phyloP scores from a whole-genome alignment of 108 stramenopile genomes.

The Cyclotella kingstonii region DNA sequence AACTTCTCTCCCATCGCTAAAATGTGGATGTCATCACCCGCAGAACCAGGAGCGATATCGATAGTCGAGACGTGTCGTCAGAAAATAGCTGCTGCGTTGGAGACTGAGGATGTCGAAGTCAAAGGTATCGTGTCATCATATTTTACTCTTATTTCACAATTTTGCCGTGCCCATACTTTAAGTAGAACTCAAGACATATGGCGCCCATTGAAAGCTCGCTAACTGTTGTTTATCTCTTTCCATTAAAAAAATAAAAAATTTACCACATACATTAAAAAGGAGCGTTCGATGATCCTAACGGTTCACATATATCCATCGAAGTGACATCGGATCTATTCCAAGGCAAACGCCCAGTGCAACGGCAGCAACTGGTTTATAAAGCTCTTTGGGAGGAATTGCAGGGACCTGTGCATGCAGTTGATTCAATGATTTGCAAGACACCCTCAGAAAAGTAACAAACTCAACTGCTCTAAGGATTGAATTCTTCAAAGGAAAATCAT shows the following conservation, averaged over 20 bases:
- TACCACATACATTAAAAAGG: conserved; percentile 13
- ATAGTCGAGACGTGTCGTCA: conserved; percentile 70
- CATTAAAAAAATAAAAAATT: background rate
- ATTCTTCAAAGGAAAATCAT: background rate
- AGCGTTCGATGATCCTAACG: conserved; percentile 91
- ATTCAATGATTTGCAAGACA: conserved; percentile 89
- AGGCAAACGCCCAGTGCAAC: conserved; percentile 81
- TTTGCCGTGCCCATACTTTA: background rate
- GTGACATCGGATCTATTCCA: conserved; percentile 76
- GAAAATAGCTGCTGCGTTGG: conserved; percentile 74
- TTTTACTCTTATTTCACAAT: background rate
- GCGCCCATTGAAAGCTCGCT: too few relatives aligned
- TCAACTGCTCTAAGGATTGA: background rate
- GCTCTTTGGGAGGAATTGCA: conserved; percentile 92
- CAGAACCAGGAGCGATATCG: conserved; percentile 46
- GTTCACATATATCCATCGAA: conserved; percentile 84
- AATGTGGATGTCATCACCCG: conserved; percentile 15
- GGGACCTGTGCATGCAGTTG: conserved; percentile 89
- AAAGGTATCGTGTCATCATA: conserved; percentile 46
- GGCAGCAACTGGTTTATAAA: conserved; percentile 92
- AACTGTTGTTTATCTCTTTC: conserved; percentile 4
- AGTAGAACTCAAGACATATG: too few relatives aligned
- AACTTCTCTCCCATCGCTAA: background rate
- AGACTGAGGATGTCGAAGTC: conserved; percentile 75
- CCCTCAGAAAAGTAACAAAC: conserved; percentile 54